Evolutionary conservation across 768 basidiomycete genomes (phyloP).

Genomic region (Termitomyces sp.): DNA sequence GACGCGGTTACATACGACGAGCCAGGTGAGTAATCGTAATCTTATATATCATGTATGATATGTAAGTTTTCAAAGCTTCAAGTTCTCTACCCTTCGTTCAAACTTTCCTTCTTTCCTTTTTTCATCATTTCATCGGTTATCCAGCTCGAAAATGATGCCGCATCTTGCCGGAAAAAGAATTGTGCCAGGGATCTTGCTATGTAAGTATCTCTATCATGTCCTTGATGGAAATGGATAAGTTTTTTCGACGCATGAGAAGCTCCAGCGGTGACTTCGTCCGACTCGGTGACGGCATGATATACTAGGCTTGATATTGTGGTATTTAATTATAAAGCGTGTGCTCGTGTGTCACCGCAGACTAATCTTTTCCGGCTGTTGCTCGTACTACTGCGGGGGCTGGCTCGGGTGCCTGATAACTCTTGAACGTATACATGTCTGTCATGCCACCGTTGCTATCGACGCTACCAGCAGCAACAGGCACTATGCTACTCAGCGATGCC

Average conservation of each 20-base stretch:
- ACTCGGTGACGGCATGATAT: not conserved
- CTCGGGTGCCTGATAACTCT: not conserved
- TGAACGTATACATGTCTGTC: not conserved
- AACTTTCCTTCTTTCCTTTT: not conserved
- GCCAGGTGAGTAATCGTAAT: too few species aligned
- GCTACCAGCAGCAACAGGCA: not conserved
- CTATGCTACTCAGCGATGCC: slow-evolving; percentile 7
- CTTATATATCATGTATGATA: not conserved
- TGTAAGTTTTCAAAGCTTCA: not conserved
- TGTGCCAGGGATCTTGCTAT: not conserved
- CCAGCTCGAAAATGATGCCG: not conserved
- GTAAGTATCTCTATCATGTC: not conserved
- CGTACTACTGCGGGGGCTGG: not conserved
- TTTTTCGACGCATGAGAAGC: not conserved
- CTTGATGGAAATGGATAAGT: not conserved
- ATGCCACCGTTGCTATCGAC: not conserved
- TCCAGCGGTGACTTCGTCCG: not conserved
- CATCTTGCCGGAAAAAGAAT: not conserved
- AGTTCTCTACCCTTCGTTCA: too few species aligned
- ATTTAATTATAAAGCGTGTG: not conserved
- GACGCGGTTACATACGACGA: not conserved
- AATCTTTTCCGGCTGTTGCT: slow-evolving; percentile 5
- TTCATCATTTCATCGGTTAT: not conserved
- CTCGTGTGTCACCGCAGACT: not conserved
- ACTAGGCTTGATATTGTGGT: not conserved